Evolutionary conservation across 1,284 basidiomycete genomes (phyloP).

Genomic region (Cryptococcus depauperatus): DNA sequence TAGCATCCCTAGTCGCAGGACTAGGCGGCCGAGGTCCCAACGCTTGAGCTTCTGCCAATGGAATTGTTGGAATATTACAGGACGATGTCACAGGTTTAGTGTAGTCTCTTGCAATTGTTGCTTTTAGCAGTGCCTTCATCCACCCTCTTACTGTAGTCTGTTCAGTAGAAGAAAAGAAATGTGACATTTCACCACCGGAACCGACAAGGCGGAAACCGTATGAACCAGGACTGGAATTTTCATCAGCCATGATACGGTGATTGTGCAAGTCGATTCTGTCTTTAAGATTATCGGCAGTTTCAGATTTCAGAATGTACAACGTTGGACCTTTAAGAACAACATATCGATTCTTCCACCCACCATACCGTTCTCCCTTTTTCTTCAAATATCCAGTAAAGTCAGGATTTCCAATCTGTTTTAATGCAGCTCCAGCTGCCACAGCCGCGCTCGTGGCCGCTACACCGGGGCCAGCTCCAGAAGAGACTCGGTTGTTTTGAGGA

Average conservation of each 20-base stretch:
- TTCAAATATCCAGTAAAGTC: constrained; percentile 90
- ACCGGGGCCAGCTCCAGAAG: constrained; percentile 1
- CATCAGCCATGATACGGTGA: constrained; percentile 89
- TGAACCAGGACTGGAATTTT: constrained; percentile 80
- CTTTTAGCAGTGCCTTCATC: constrained; percentile 99
- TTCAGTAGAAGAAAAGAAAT: constrained; percentile 87
- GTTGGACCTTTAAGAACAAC: constrained; percentile 90
- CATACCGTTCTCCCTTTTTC: constrained; percentile 91
- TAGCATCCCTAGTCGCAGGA: constrained; percentile 75
- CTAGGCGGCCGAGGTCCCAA: constrained; percentile 94
- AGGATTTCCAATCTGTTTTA: constrained; percentile 79
- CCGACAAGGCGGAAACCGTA: constrained; percentile 80
- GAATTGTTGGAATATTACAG: constrained; percentile 94
- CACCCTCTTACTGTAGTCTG: constrained; percentile 77
- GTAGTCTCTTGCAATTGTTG: constrained; percentile 89
- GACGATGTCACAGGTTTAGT: constrained; percentile 88
- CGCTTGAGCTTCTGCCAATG: constrained; percentile 85
- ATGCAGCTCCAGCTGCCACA: constrained; percentile 45
- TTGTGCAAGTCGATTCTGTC: constrained; percentile 87
- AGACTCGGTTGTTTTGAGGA: constrained; percentile 16
- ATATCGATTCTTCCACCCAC: constrained; percentile 85
- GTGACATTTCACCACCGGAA: constrained; percentile 58
- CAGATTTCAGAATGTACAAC: constrained; percentile 74
- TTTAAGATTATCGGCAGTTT: constrained; percentile 86
- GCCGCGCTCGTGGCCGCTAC: not conserved